A percentile compares a stretch with the other conserved stretches of the same genome.
Conservation (phyloP, 2,329 filamentous ascomycete genomes). For the Didymella exigua region DNA sequence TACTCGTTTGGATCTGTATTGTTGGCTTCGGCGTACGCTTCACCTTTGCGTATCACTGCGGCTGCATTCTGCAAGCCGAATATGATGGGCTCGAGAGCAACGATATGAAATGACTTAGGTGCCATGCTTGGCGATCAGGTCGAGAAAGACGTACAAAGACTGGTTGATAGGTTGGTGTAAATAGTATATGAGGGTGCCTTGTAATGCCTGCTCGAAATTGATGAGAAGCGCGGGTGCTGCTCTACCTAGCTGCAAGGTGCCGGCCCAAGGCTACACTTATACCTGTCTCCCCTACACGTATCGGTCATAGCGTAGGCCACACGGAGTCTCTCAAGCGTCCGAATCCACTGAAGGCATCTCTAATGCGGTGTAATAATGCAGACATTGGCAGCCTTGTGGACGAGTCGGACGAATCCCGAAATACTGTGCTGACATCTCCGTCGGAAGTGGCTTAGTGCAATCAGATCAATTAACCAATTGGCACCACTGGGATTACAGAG, state of each 20-base stretch:
- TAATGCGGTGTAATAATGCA: background rate
- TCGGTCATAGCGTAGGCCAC: background rate
- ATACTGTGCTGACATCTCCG: background rate
- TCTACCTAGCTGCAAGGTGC: background rate
- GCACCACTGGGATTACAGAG: background rate
- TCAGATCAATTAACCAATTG: background rate
- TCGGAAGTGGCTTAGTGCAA: background rate
- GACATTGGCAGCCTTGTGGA: background rate
- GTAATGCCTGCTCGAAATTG: background rate
- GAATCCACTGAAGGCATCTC: background rate
- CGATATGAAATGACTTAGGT: conserved; percentile 37
- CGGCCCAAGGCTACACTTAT: background rate
- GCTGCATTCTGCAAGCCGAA: conserved; percentile 51
- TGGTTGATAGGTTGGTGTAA: too few relatives aligned
- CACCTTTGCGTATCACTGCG: conserved; percentile 53
- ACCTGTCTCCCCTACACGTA: background rate
- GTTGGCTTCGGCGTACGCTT: conserved; percentile 49
- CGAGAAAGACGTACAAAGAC: too few relatives aligned
- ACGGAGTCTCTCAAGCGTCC: background rate
- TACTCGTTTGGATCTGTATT: conserved; percentile 45
- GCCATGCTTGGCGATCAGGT: conserved; percentile 28
- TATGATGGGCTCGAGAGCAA: conserved; percentile 52
- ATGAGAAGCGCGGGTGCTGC: background rate
- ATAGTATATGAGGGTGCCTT: too few relatives aligned
- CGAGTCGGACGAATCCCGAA: conserved; percentile 2